Base-by-base conservation (phyloP, 805 yeast genomes). In the Spathaspora boniae region DNA sequence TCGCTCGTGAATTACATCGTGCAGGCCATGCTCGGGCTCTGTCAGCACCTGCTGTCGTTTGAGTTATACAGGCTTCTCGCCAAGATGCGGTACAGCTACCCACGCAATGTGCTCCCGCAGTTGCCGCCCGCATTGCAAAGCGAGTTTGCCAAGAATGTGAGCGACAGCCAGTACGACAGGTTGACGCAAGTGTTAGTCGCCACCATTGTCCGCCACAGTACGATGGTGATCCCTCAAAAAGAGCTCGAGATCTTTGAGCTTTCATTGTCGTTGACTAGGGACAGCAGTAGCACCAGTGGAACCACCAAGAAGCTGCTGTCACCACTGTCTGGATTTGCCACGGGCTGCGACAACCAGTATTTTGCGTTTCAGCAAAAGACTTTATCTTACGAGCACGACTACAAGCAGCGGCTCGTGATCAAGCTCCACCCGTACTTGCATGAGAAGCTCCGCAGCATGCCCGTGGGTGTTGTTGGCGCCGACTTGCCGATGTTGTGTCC, bases 401-500 rank as follows among this genome's bases (percentile, higher is more conserved):
- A n/a, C n/a, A n/a, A n/a, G n/a, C n/a, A n/a, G n/a, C n/a, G n/a
- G n/a, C n/a, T n/a, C n/a, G n/a, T n/a, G n/a, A n/a, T 60, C 15
- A 40, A 36, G 15, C 33, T 55, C 9, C 56, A 60, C 29, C 63
- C 62, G 2, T 54, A 33, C 31, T 37, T 54, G 5, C 24, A 25
- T 18, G 33, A 28, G 11, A 28, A 17, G 18, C 19, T 23, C 22
- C 15, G 14, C 31, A 6, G 23, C 7, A 5, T 31, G 9, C 12
- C 37, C n/a, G 12, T 23, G 26, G 26, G 26, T 3, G 26, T 23
- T n/a, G 12, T n/a, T 23, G 12, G 12, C 26, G 19, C 50, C 7
- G 53, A 38, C 21, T 39, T 66, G 5, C 73, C 73, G 1, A 66
- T 68, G 72, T 20, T 68, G 6, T 41, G 44, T 20, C 64, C 67